Evolutionary conservation across 2,329 filamentous ascomycete species (phyloP), one percentile per base, ranked within the genome.

Genomic region (Fusarium siculi): DNA sequence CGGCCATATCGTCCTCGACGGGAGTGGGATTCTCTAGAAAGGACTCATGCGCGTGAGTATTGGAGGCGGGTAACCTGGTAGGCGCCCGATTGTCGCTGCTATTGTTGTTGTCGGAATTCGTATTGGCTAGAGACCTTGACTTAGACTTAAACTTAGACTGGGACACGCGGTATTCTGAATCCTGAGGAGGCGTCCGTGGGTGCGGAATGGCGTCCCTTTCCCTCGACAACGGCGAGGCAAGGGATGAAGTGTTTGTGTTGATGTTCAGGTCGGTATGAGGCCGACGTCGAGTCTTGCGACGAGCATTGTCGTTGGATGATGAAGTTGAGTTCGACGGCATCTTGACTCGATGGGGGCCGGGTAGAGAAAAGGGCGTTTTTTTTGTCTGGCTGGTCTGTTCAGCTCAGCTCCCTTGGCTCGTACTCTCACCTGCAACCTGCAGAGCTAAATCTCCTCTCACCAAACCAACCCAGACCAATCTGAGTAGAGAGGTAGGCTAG

Each of bases 21-120:
- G 76, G 76, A 75, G 76, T 78, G 66, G 76, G 68, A 68, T 78
- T 78, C 66, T 78, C 76, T 77, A 78, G 68, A 61, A 78, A 77
- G 40, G 76, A 78, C 68, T 77, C 76, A 78, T 78, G 76, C 72
- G 75, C 62, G 68, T 75, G 68, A 47, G 56, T 46, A 62, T 70
- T 73, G 58, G 76, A 69, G 49, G 63, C 50, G 47, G 74, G 67
- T 58, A 68, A 63, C 73, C 75, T 78, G 36, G 44, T 52, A 78
- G 76, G 73, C 73, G 74, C 76, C 72, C 71, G 72, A 68, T 64
- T 74, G 73, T 71, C 74, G 64, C 63, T 75, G 73, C 68, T 76
- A 46, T 62, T 72, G 73, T 71, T 76, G 64, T 39, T 65, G 54
- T 42, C 65, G 57, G 36, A 34, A 54, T 54, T 42, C 68, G 61